A percentile compares a stretch with the other conserved stretches of the same genome.
Conservation (phyloP, 2,329 filamentous ascomycete species). For the Colletotrichum zoysiae region DNA sequence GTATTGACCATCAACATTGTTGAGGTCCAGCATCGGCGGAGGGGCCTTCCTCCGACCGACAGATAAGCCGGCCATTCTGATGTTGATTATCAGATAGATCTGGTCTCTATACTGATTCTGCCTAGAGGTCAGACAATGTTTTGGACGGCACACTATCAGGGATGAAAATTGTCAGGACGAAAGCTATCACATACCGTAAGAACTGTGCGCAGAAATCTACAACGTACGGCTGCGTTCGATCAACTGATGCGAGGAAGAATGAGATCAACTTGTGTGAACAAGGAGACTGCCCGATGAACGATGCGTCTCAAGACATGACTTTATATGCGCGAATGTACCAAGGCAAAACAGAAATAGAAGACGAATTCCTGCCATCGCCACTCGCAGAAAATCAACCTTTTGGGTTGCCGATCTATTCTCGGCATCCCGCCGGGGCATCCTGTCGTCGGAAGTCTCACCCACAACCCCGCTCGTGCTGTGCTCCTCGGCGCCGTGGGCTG, state of each 20-base stretch:
- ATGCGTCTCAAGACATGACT: too few relatives aligned
- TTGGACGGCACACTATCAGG: rapidly evolving
- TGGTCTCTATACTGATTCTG: neutral
- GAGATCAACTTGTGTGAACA: neutral
- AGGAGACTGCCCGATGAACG: neutral
- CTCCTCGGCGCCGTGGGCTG: neutral
- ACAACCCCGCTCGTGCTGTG: neutral
- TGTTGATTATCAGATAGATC: neutral
- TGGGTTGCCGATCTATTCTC: conserved; percentile 1
- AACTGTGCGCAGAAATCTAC: too few relatives aligned
- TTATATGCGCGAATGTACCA: too few relatives aligned
- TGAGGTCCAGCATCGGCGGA: neutral
- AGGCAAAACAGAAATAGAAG: neutral
- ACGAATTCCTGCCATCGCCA: neutral
- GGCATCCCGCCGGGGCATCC: neutral
- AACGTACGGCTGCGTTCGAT: neutral
- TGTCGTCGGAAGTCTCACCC: neutral
- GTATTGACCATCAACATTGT: too few relatives aligned
- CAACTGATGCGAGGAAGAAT: too few relatives aligned
- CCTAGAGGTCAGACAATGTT: neutral
- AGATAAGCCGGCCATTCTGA: neutral
- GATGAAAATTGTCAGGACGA: neutral
- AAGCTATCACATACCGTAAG: neutral
- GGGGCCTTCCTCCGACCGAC: neutral
- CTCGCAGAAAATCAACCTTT: neutral